Percentiles rank a stretch among this genome's conserved stretches.
These are phyloP conservation scores for Monosporascus sp. DNA, from an alignment of 2,329 filamentous ascomycete genomes.

Conservation along the genomic window DNA sequence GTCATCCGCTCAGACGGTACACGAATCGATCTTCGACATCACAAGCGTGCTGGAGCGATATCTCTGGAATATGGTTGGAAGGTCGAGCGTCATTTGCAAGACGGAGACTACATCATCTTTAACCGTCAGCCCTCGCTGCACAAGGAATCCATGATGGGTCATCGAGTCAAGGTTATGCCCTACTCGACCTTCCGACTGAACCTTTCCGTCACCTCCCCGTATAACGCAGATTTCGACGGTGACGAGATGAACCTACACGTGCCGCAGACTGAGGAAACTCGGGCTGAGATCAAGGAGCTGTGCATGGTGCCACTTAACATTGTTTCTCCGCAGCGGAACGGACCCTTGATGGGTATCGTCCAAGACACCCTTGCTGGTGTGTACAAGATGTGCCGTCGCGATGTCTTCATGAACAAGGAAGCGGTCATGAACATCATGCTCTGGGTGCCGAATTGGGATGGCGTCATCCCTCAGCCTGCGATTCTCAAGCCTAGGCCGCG, in stretches of 20 bases:
- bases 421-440: conserved; percentile 95
- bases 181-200: conserved; percentile 99
- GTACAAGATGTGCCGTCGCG: conserved; percentile 93
- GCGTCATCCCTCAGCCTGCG: conserved; percentile 85
- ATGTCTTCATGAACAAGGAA: conserved; percentile 84
- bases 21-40: conserved; percentile 89
- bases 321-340: conserved; percentile 94
- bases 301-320: conserved; percentile 99
- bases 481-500: conserved; percentile 87
- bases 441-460: conserved; percentile 98
- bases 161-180: conserved; percentile 95
- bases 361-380: conserved; percentile 95
- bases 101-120: conserved; percentile 98
- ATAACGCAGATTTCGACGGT: conserved; percentile 99
- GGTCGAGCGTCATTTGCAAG: conserved; percentile 92
- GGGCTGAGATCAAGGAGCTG: conserved; percentile 87
- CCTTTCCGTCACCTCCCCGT: conserved; percentile 93
- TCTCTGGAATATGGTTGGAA: conserved; percentile 96
- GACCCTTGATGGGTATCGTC: conserved; percentile 98
- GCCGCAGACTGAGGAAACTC: conserved; percentile 93
- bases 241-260: conserved; percentile 99
- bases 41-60: conserved; percentile 81
- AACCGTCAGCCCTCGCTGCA: conserved; percentile 98
- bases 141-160: conserved; percentile 99
- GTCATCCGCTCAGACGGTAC: conserved; percentile 92